Percentiles rank a stretch among this genome's conserved stretches.
Evolutionary conservation across 345 rosid genomes (phyloP).

Genomic region (Mallotus nudiflorus): DNA sequence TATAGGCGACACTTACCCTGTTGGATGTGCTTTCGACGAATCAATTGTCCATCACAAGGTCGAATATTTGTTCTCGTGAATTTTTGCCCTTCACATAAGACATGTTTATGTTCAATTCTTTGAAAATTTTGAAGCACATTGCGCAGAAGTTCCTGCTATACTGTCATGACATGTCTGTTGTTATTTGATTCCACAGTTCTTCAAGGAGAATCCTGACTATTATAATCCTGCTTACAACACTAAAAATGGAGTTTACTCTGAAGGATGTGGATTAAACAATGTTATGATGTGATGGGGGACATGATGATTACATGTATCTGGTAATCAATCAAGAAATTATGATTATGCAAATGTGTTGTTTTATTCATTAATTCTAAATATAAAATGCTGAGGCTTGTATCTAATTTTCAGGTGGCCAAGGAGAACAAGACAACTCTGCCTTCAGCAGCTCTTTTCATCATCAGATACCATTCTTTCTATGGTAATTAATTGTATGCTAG

Average conservation of each 20-base stretch:
- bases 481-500: constrained; percentile 29
- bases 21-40: constrained; percentile 78
- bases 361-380: neutral
- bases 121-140: neutral
- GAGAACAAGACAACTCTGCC: constrained; percentile 58
- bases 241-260: constrained; percentile 49
- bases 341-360: neutral
- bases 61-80: neutral
- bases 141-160: neutral
- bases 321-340: constrained; percentile 21
- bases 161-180: neutral
- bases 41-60: constrained; percentile 84
- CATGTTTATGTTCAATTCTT: neutral
- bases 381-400: neutral
- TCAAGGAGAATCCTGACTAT: constrained; percentile 58
- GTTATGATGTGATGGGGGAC: constrained; percentile 70
- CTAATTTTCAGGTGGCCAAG: constrained; percentile 51
- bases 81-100: neutral
- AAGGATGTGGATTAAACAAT: constrained; percentile 59
- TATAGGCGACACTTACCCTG: constrained; percentile 76
- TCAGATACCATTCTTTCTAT: constrained; percentile 69
- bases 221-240: constrained; percentile 51
- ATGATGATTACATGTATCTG: constrained; percentile 75
- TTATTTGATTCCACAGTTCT: constrained; percentile 37
- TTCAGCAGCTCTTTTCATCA: constrained; percentile 64